A percentile compares a stretch with the other conserved stretches of the same genome.
Conservation (phyloP, 176 grass and related monocot genomes). For the Hsuehochloa calcarea region DNA sequence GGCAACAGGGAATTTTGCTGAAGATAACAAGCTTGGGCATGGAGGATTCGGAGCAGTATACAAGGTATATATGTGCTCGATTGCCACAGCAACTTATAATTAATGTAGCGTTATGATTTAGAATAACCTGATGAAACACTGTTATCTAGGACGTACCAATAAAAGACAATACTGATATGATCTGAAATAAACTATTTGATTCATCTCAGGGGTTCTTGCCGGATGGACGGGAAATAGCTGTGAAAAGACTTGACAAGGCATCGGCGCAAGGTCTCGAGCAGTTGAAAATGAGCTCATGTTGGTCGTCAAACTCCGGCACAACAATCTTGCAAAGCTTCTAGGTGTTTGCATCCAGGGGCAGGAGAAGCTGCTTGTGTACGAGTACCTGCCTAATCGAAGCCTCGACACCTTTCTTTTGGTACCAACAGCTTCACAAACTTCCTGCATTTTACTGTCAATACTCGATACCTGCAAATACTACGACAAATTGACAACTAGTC, state of each 20-base stretch:
- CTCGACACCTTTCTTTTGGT: constrained; percentile 44
- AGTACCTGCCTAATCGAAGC: constrained; percentile 48
- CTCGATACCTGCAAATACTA: too few species aligned
- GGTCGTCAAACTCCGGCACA: constrained; percentile 53
- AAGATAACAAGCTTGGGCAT: constrained; percentile 63
- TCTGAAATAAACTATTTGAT: too few species aligned
- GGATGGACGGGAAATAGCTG: constrained; percentile 22
- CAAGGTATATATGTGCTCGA: too few species aligned
- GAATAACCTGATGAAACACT: too few species aligned
- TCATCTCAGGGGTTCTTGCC: constrained; percentile 33
- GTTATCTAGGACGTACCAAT: too few species aligned
- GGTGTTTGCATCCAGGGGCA: constrained; percentile 39
- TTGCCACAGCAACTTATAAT: too few species aligned
- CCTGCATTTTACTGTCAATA: too few species aligned
- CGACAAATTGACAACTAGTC: too few species aligned
- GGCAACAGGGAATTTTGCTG: constrained; percentile 48
- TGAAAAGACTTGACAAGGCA: constrained; percentile 24
- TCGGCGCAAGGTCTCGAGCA: constrained; percentile 37
- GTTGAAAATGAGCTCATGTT: constrained; percentile 47
- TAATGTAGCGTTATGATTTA: too few species aligned
- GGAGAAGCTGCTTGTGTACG: constrained; percentile 48
- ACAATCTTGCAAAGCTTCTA: constrained; percentile 39
- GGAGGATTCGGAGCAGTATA: constrained; percentile 69
- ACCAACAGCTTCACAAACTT: too few species aligned
- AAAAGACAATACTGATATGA: too few species aligned